These are phyloP conservation scores for Paecilomyces dactylethromorphus DNA, from an alignment of 2,329 filamentous ascomycete species.

Conservation along the genomic window DNA sequence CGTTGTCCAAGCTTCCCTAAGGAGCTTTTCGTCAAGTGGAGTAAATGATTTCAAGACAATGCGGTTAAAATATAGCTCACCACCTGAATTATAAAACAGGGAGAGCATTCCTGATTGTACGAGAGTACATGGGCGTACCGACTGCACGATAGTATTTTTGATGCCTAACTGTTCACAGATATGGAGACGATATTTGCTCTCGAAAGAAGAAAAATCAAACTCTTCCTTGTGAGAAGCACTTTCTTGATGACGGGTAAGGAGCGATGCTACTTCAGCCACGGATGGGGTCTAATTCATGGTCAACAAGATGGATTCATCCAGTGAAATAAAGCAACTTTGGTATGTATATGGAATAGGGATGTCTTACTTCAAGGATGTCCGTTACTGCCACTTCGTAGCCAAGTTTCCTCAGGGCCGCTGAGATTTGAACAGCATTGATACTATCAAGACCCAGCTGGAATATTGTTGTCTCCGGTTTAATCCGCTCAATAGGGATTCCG, in stretches of 20 bases:
- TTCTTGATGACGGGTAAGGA: conserved; percentile 37
- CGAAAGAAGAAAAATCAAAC: conserved; percentile 48
- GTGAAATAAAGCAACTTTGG: neutral
- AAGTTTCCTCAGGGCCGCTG: conserved; percentile 56
- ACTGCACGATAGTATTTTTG: conserved; percentile 39
- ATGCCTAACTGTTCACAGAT: conserved; percentile 28
- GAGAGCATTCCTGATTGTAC: conserved; percentile 75
- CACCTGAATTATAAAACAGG: conserved; percentile 62
- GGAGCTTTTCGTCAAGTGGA: conserved; percentile 26
- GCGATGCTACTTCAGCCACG: conserved; percentile 24
- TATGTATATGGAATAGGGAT: neutral
- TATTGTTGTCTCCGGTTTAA: conserved; percentile 62
- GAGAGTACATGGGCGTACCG: conserved; percentile 69
- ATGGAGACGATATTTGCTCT: conserved; percentile 32
- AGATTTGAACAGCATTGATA: conserved; percentile 76
- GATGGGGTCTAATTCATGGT: conserved; percentile 25
- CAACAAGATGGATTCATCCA: neutral
- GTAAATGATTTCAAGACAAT: conserved; percentile 47
- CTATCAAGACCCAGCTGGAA: conserved; percentile 88
- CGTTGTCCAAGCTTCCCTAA: conserved; percentile 55
- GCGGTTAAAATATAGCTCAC: conserved; percentile 69
- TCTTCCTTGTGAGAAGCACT: conserved; percentile 3
- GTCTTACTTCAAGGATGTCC: conserved; percentile 63
- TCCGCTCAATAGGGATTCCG: conserved; percentile 40
- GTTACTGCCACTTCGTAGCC: conserved; percentile 57